Percentiles rank a stretch among this genome's conserved stretches.
These are phyloP conservation scores for Apiospora aurea DNA, from an alignment of 2,329 filamentous ascomycete species.

Conservation along the genomic window DNA sequence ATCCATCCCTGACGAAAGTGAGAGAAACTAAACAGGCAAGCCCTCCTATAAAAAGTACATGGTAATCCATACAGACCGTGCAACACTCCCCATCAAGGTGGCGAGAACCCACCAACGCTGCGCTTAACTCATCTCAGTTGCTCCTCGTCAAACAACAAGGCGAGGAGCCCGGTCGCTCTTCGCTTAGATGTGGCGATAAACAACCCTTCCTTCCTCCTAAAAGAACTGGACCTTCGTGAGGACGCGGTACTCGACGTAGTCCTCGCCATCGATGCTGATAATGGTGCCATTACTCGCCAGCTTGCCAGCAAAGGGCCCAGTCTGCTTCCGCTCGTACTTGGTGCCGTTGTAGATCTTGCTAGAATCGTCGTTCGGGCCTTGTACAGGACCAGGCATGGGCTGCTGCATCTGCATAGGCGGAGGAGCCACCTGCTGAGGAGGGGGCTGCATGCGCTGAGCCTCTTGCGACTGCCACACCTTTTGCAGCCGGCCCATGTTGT, in stretches of 20 bases:
- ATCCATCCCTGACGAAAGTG: neutral
- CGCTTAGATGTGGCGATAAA: neutral
- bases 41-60: conserved; percentile 14
- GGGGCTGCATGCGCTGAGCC: conserved; percentile 45
- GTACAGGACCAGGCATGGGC: conserved; percentile 31
- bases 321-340: conserved; percentile 68
- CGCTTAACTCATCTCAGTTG: neutral
- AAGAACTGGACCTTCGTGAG: conserved; percentile 70
- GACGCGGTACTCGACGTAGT: conserved; percentile 72
- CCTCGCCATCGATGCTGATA: conserved; percentile 70
- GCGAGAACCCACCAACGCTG: neutral
- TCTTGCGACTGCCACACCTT: conserved; percentile 64
- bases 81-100: neutral
- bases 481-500: conserved; percentile 61
- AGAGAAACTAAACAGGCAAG: neutral
- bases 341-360: conserved; percentile 65
- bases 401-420: conserved; percentile 24
- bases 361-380: conserved; percentile 49
- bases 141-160: neutral
- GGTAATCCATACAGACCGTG: conserved; percentile 7
- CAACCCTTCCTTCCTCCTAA: conserved; percentile 36
- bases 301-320: conserved; percentile 67
- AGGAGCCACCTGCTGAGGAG: conserved; percentile 34
- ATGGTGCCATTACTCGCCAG: conserved; percentile 68
- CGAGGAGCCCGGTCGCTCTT: neutral